These are phyloP conservation scores for Corylus americana DNA, from an alignment of 306 rosid species.

Conservation along the genomic window DNA sequence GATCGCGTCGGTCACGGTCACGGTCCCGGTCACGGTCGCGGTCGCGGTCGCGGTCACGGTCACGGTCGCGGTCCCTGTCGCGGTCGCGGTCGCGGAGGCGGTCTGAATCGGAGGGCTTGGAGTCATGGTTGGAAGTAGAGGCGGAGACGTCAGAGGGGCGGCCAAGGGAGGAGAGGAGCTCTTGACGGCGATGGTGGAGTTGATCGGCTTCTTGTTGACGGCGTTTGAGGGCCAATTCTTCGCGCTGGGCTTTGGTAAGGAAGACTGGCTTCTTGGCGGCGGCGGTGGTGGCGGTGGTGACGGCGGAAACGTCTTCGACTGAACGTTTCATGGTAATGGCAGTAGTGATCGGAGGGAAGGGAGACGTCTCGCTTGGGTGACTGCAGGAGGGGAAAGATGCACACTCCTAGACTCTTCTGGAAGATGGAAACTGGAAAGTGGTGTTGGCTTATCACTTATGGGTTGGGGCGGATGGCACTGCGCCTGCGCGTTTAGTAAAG, in stretches of 20 bases:
- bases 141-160: constrained; percentile 34
- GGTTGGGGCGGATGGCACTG: not conserved
- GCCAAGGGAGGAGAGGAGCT: constrained; percentile 39
- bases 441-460: not conserved
- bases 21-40: constrained; percentile 36
- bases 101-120: constrained; percentile 52
- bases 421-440: not conserved
- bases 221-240: constrained; percentile 71
- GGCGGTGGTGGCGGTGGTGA: not conserved
- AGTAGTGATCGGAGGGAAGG: not conserved
- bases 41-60: constrained; percentile 35
- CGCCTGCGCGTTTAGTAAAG: too few relatives aligned
- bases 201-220: constrained; percentile 67
- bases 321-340: constrained; percentile 25
- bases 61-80: constrained; percentile 22
- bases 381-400: constrained; percentile 5
- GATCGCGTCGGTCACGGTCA: constrained; percentile 24
- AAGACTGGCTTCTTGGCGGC: constrained; percentile 50
- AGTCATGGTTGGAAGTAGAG: constrained; percentile 14
- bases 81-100: constrained; percentile 59
- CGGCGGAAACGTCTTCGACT: constrained; percentile 17
- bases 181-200: constrained; percentile 45
- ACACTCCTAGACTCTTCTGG: not conserved
- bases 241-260: constrained; percentile 78
- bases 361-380: not conserved